A percentile compares a stretch with the other conserved stretches of the same genome.
These are phyloP conservation scores for Penicillium polonicum DNA, from an alignment of 2,329 filamentous ascomycete genomes.

Conservation along the genomic window DNA sequence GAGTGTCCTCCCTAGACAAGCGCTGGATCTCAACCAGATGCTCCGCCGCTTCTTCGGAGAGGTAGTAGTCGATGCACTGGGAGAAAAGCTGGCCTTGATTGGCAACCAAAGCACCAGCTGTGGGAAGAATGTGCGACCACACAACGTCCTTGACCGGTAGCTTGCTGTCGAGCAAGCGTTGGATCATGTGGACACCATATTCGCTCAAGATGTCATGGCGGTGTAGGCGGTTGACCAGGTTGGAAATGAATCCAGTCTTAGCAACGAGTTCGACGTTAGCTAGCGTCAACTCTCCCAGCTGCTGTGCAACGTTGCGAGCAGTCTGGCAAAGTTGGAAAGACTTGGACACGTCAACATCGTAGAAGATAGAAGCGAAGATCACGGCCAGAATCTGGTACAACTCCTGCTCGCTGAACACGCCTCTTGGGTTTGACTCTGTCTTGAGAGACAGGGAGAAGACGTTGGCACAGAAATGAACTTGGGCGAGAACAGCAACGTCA, in stretches of 20 bases:
- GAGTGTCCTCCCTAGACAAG: constrained; percentile 48
- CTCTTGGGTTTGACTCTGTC: constrained; percentile 50
- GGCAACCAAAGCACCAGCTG: constrained; percentile 55
- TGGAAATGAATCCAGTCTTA: constrained; percentile 42
- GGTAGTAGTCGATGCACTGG: constrained; percentile 58
- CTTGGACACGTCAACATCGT: constrained; percentile 53
- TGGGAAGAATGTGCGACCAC: constrained; percentile 58
- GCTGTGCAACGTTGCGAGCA: constrained; percentile 48
- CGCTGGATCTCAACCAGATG: constrained; percentile 51
- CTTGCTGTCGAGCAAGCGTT: constrained; percentile 50
- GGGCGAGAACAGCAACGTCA: constrained; percentile 53
- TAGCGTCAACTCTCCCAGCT: constrained; percentile 52
- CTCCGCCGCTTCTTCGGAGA: constrained; percentile 49
- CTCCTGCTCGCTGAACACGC: constrained; percentile 55
- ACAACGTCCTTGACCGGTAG: constrained; percentile 52
- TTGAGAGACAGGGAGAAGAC: constrained; percentile 58
- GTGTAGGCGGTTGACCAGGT: constrained; percentile 43
- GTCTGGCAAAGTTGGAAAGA: constrained; percentile 54
- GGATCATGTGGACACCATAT: constrained; percentile 58
- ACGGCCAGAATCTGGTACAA: constrained; percentile 55
- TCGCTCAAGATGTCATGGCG: constrained; percentile 46
- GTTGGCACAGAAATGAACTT: constrained; percentile 55
- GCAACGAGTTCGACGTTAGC: constrained; percentile 50
- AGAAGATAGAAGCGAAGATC: constrained; percentile 56
- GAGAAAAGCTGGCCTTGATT: constrained; percentile 60